Base-by-base conservation (phyloP, 2,329 filamentous ascomycete genomes). In the Aspergillus chevalieri region DNA sequence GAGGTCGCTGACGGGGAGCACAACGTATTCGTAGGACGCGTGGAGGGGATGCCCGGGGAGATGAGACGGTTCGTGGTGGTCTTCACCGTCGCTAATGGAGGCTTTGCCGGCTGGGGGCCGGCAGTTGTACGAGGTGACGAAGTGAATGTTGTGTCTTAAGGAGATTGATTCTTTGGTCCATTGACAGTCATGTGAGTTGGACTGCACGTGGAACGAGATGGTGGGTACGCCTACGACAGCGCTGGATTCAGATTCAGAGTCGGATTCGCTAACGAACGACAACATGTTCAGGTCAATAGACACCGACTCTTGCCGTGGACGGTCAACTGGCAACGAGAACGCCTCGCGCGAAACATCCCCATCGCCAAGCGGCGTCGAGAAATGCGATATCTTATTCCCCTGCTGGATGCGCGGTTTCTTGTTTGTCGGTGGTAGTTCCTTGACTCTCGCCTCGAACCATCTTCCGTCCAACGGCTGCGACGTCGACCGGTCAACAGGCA, bases 71-170 rank as follows among this genome's bases (percentile, higher is more conserved):
- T 54, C 49, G 1, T 49, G 38, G 1, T 8, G n/a, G 30, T 34
- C 34, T 8, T 15, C 17, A 7, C 12, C 7, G 38, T 41, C 48
- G 49, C 8, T 47, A 49, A 47, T 6, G 12, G 52, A 55, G 6
- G 60, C 55, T 43, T 64, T 60, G 3, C 70, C 70, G 6, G 61
- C 55, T 3, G 77, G 76, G 9, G 74, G 68, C 6, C 67, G 72
- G 58, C 79, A 83, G 15, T 76, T 77, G 57, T 77, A 77, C 1
- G 78, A 77, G 0, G 77, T 72, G 41, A 83, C 65, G 57, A 81
- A 82, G 24, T 76, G 71, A 12, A 78, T 71, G 50, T 80, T 77
- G 59, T 78, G 71, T 14, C 63, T 66, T 22, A 82, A 63, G 1
- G 73, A 66, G 26, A 76, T 65, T 9, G 63, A 57, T 10, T 70